Evolutionary conservation across 148 eudicot species (phyloP).

Genomic region (Gaultheria prostrata): DNA sequence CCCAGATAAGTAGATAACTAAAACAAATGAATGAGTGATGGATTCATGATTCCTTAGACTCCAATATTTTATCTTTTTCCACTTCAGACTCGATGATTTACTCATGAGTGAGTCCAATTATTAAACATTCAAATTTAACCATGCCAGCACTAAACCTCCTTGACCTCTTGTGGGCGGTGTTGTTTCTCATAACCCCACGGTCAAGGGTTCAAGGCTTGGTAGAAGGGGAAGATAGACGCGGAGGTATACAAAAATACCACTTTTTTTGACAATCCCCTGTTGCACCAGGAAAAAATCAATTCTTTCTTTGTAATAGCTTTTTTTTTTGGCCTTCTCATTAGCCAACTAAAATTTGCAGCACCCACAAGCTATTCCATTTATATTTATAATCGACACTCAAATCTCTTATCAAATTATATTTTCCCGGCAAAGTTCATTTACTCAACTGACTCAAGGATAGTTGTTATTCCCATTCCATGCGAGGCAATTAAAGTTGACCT

Average conservation of each 20-base stretch:
- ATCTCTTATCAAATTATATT: neutral
- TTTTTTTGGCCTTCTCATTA: neutral
- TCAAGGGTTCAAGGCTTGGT: neutral
- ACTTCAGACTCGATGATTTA: neutral
- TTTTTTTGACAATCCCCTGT: neutral
- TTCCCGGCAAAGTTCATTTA: neutral
- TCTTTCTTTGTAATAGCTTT: neutral
- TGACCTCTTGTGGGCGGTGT: neutral
- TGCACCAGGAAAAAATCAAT: neutral
- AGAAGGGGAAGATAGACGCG: too few relatives aligned
- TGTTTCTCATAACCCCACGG: neutral
- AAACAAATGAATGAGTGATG: too few relatives aligned
- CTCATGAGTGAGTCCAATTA: too few relatives aligned
- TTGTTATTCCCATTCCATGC: too few relatives aligned
- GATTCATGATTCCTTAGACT: neutral
- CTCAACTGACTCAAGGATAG: too few relatives aligned
- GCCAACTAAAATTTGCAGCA: neutral
- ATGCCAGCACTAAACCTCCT: neutral
- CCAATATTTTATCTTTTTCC: neutral
- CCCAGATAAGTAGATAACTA: neutral
- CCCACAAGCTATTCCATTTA: too few relatives aligned
- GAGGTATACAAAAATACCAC: neutral
- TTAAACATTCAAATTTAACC: too few relatives aligned
- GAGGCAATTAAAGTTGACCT: too few relatives aligned
- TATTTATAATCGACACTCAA: neutral